These are phyloP conservation scores for Coemansia sp. DNA, from an alignment of 192 early-diverging fungal species.

Conservation along the genomic window DNA sequence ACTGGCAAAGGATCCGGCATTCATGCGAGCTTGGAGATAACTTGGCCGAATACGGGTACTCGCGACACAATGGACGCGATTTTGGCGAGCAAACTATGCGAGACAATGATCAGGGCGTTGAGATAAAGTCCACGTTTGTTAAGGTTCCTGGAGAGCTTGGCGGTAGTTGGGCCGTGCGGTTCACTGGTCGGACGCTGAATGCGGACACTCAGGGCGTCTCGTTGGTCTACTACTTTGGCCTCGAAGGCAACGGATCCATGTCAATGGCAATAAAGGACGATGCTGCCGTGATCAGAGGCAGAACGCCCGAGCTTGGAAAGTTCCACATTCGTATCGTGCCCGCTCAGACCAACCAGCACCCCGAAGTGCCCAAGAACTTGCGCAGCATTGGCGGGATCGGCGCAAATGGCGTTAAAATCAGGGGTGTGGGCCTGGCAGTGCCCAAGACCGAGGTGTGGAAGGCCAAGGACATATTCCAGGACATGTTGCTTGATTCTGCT, in stretches of 20 bases:
- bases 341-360: slow-evolving; percentile 20
- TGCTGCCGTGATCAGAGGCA: slow-evolving; percentile 57
- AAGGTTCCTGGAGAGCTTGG: slow-evolving; percentile 60
- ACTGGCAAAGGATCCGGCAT: slow-evolving; percentile 75
- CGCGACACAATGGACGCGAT: slow-evolving; percentile 81
- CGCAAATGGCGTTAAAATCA: neutral
- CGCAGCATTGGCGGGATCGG: slow-evolving; percentile 7
- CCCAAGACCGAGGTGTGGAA: slow-evolving; percentile 37
- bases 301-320: slow-evolving; percentile 70
- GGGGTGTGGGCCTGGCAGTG: slow-evolving; percentile 22
- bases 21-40: slow-evolving; percentile 89
- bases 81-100: slow-evolving; percentile 70
- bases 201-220: slow-evolving; percentile 56
- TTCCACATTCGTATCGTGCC: slow-evolving; percentile 59
- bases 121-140: slow-evolving; percentile 32
- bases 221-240: slow-evolving; percentile 76
- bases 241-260: slow-evolving; percentile 74
- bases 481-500: slow-evolving; percentile 15
- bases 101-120: slow-evolving; percentile 34
- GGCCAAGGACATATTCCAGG: slow-evolving; percentile 30
- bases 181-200: slow-evolving; percentile 66
- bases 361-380: slow-evolving; percentile 12
- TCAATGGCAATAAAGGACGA: slow-evolving; percentile 39
- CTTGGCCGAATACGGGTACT: slow-evolving; percentile 81
- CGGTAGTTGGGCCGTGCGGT: slow-evolving; percentile 51